Base-by-base conservation (phyloP, 2,329 filamentous ascomycete species). In the Aspergillus sp. region DNA sequence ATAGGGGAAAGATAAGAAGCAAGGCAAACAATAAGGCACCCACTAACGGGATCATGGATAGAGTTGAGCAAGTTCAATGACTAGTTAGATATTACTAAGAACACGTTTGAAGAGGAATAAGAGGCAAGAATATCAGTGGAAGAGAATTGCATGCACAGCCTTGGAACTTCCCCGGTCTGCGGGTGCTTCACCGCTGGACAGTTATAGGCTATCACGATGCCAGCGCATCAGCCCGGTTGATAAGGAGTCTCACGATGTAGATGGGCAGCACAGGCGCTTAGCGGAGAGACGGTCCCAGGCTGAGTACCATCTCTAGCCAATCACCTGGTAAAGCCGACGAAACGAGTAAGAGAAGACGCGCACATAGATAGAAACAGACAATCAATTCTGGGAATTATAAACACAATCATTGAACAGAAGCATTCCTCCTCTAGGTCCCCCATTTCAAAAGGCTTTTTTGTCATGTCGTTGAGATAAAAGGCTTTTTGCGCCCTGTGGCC, bases 321-420 rank as follows among this genome's bases (percentile, higher is more conserved):
- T 30, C 27, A 30, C 27, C 27, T 13, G 41, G 22, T n/a, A 17
- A 15, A 22, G 3, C 13, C 20, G 20, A 27, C 4, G 7, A 3
- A 6, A 7, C 19, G 12, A 20, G 13, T 11, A 20, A n/a, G 6
- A 45, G 44, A 22, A 46, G 8, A 20, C 4, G 4, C 3, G 17
- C 45, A 12, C 20, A 17, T 5, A 9, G 30, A 11, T 17, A 34
- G 41, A 20, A 39, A 13, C 6, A 17, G 12, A 11, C 20, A 17
- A 33, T 27, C 22, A 30, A 59, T 59, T 59, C 40, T 13, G 47
- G 46, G 39, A 59, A 55, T 56, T 54, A 50, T 54, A 50, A 58
- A 58, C 56, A 58, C 45, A 54, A 51, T 54, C 30, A 58, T 47
- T 37, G 39, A 58, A 58, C 40, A 51, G 42, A 40, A 37, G 7